Base-by-base conservation (phyloP, 495 filamentous ascomycete genomes). In the Aeminium ludgeri region DNA sequence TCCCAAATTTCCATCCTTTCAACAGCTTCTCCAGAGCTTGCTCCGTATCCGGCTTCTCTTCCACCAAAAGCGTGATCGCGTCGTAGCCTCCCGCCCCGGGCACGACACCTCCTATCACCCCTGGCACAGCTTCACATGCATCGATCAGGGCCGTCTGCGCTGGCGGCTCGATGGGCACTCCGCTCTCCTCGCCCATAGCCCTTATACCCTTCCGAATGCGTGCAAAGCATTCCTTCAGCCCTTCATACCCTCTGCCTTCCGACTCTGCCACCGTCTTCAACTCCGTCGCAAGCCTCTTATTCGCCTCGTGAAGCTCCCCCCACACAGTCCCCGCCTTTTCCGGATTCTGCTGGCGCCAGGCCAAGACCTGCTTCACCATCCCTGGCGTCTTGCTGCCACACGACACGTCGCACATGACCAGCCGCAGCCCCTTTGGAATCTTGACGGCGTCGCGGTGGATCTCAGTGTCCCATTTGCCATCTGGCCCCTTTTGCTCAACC, bases 51-150 rank as follows among this genome's bases (percentile, higher is more conserved):
- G 66, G 67, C 43, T 82, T 73, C 55, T 96, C 83, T 47, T 66
- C 70, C 30, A 91, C 67, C 45, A 97, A 56, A 38, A 97, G 52
- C 5, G 76, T 83, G 45, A 93, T 69, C 3, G 89, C 89, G 70
- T 97, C 89, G 55, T 80, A 95, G 2, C 89, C 89, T 20, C 89
- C 89, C 6, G 89, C 89, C 1, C 89, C 89, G 3, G 89, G 89
- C 0, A 94, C 91, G 2, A 96, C 84, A 7, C 86, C 87, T 1
- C 84, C 89, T 41, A 84, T 68, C 6, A 96, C 83, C 11, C 91
- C 91, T 0, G 78, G 69, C 1, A 95, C 58, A 16, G 58, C 56
- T 15, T 69, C 73, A 39, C 82, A 66, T 30, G 74, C 78, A 60
- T 97, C 79, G 30, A 97, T 61, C 45, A 97, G 62, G 51, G 69